phyloP scores from a whole-genome alignment of 2,329 filamentous ascomycete genomes.

The Hymenoscyphus fraxineus region DNA sequence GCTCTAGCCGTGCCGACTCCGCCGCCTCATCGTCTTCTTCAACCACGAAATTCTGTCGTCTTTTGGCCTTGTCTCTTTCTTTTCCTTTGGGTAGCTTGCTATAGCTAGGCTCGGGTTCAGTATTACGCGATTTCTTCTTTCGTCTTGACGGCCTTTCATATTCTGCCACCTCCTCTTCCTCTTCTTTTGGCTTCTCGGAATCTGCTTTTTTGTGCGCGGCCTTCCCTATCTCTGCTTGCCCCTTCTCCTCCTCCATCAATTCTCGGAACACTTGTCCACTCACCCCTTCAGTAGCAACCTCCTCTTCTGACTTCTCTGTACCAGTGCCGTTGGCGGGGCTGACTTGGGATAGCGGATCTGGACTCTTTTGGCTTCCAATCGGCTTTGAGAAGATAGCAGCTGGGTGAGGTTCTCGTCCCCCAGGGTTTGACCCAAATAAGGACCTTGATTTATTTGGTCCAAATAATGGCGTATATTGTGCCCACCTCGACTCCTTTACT shows the following conservation, averaged over 20 bases:
- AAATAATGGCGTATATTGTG: conserved; percentile 28
- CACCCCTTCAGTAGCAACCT: neutral
- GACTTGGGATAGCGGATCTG: neutral
- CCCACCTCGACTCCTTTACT: conserved; percentile 25
- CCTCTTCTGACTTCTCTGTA: neutral
- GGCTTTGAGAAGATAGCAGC: neutral
- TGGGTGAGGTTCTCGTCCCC: neutral
- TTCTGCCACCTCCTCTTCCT: conserved; percentile 2
- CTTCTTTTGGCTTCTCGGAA: neutral
- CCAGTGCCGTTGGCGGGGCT: neutral
- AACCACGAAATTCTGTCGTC: conserved; percentile 28
- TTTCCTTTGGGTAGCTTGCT: conserved; percentile 26
- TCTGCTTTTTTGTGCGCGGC: neutral
- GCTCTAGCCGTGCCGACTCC: conserved; percentile 21
- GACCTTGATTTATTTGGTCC: neutral
- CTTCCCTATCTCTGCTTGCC: neutral
- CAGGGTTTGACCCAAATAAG: neutral
- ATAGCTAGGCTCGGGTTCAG: conserved; percentile 9
- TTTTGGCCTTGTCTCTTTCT: conserved; percentile 31
- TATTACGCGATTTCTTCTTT: conserved; percentile 1
- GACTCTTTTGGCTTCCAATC: neutral
- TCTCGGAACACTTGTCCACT: neutral
- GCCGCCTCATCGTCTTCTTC: conserved; percentile 34
- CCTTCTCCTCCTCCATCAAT: neutral
- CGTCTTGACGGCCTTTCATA: conserved; percentile 4